Conservation (phyloP, 2,329 filamentous ascomycete species). For the Claviceps fusiformis region DNA sequence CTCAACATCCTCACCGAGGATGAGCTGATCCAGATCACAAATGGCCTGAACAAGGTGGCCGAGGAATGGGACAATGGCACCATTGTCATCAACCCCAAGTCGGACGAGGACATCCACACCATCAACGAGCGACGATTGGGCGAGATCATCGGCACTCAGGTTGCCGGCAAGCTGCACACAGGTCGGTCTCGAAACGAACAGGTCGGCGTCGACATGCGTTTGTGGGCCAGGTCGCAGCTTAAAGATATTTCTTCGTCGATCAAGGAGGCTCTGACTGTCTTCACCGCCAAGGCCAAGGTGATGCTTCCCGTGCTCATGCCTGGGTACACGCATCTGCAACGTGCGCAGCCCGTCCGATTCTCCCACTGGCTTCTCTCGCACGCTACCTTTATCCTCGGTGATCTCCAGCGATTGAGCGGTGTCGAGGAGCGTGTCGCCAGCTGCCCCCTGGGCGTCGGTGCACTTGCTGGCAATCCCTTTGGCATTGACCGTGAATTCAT, state of each 20-base stretch:
- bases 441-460: conserved; percentile 15
- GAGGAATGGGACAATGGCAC: conserved; percentile 15
- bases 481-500: conserved; percentile 18
- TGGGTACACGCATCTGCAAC: conserved; percentile 16
- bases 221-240: conserved; percentile 36
- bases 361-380: conserved; percentile 13
- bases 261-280: not conserved
- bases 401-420: conserved; percentile 14
- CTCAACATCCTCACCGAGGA: conserved; percentile 41
- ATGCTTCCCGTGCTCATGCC: conserved; percentile 13
- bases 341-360: conserved; percentile 13
- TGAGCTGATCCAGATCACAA: not conserved
- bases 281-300: not conserved
- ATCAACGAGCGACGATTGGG: conserved; percentile 44
- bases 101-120: conserved; percentile 29
- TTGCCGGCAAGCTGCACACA: conserved; percentile 47
- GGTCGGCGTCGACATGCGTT: conserved; percentile 58
- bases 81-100: conserved; percentile 14
- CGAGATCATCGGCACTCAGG: conserved; percentile 50
- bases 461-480: conserved; percentile 16
- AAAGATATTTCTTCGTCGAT: conserved; percentile 8
- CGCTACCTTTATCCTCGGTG: conserved; percentile 11
- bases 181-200: conserved; percentile 59
- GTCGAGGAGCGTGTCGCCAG: conserved; percentile 13
- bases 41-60: not conserved